phyloP scores from a whole-genome alignment of 495 filamentous ascomycete genomes.

The Penicillium verhagenii region DNA sequence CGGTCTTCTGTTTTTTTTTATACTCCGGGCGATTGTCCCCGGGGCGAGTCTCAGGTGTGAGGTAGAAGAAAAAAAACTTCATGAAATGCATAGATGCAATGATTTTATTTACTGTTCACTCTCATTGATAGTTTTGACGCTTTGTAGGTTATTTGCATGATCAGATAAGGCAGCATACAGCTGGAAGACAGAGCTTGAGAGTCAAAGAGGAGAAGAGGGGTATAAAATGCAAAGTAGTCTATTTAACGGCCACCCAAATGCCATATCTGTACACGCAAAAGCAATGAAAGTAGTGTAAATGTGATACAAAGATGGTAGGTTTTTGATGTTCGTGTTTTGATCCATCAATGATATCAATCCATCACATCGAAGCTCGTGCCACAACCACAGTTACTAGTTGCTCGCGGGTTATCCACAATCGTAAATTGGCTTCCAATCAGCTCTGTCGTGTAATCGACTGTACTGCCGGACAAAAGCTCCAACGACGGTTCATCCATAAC shows the following conservation, averaged over 20 bases:
- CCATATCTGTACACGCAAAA: conserved; percentile 22
- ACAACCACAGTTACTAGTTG: conserved; percentile 94
- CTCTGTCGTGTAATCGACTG: conserved; percentile 94
- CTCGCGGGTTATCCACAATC: conserved; percentile 86
- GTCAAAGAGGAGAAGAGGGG: conserved; percentile 18
- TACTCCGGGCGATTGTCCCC: conserved; percentile 13
- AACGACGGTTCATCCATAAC: conserved; percentile 87
- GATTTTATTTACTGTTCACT: conserved; percentile 10
- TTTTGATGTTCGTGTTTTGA: background rate
- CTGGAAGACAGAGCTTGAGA: background rate
- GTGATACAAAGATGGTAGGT: background rate
- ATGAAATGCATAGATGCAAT: conserved; percentile 33
- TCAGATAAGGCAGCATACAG: background rate
- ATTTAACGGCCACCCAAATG: conserved; percentile 10
- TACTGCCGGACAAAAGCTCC: conserved; percentile 87
- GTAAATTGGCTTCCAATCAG: conserved; percentile 98
- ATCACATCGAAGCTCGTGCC: conserved; percentile 98
- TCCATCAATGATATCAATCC: conserved; percentile 30
- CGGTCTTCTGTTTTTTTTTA: conserved; percentile 23
- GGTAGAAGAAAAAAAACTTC: conserved; percentile 32
- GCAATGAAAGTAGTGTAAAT: background rate
- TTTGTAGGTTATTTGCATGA: no score
- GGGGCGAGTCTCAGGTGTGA: conserved; percentile 20
- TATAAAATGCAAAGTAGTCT: conserved; percentile 31
- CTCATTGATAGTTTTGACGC: no score